Conservation (phyloP, 371 early-diverging fungal species). For the Mortierella sp. region DNA sequence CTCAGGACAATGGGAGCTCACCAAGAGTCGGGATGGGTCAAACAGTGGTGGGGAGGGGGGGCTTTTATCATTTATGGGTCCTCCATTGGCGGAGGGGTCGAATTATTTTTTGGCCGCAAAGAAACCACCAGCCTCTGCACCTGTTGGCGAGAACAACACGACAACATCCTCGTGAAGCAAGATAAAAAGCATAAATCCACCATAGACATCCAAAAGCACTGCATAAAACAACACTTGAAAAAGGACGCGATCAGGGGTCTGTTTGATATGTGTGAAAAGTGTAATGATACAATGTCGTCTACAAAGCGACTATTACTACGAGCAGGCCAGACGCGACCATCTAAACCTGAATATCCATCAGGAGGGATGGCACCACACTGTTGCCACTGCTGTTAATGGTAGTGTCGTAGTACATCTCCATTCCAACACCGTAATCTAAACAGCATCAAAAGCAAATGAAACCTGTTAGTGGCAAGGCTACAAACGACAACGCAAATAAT, state of each 20-base stretch:
- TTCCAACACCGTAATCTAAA: constrained; percentile 47
- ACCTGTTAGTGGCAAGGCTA: not conserved
- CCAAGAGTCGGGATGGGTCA: constrained; percentile 22
- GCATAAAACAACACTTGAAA: not conserved
- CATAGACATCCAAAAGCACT: not conserved
- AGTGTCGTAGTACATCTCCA: constrained; percentile 48
- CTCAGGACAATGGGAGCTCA: constrained; percentile 56
- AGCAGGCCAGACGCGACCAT: too few species aligned
- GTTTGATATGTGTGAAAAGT: not conserved
- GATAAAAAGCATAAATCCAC: not conserved
- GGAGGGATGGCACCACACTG: not conserved
- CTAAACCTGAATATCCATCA: not conserved
- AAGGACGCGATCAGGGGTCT: not conserved
- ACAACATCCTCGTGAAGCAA: not conserved
- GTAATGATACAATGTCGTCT: not conserved
- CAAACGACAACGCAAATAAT: not conserved
- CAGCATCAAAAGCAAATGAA: not conserved
- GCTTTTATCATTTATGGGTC: constrained; percentile 22
- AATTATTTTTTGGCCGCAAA: constrained; percentile 53
- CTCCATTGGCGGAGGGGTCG: constrained; percentile 21
- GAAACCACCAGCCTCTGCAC: not conserved
- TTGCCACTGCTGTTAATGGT: not conserved
- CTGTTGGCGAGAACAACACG: not conserved
- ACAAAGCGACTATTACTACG: too few species aligned
- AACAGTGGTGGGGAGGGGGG: not conserved